Conservation (phyloP, 2,329 filamentous ascomycete genomes). For the Apiospora phragmitis region DNA sequence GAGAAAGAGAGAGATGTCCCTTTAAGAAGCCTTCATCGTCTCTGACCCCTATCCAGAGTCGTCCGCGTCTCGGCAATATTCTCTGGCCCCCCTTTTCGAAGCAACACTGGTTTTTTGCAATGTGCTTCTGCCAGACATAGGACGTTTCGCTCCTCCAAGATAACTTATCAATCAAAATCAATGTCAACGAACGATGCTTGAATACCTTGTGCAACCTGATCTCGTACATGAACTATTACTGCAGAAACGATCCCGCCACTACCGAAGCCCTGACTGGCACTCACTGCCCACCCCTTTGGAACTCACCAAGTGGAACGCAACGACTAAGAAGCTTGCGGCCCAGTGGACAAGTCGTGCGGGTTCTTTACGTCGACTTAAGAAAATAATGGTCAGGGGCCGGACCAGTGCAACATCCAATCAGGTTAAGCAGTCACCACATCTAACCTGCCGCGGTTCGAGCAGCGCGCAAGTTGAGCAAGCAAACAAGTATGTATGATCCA, state of each 20-base stretch:
- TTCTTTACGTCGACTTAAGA: not conserved
- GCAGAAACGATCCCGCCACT: slow-evolving; percentile 1
- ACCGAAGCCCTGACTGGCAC: not conserved
- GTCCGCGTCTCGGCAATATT: not conserved
- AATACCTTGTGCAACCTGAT: slow-evolving; percentile 6
- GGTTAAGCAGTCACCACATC: not conserved
- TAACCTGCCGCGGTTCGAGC: not conserved
- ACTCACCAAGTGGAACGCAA: slow-evolving; percentile 1
- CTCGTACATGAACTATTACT: slow-evolving; percentile 3
- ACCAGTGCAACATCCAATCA: not conserved
- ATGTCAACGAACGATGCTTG: slow-evolving; percentile 10
- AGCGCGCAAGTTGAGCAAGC: not conserved
- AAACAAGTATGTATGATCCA: not conserved
- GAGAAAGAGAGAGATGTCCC: not conserved
- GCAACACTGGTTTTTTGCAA: not conserved
- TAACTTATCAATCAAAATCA: not conserved
- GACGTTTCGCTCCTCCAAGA: slow-evolving; percentile 3
- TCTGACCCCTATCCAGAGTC: not conserved
- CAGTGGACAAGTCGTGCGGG: not conserved
- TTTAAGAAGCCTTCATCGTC: not conserved
- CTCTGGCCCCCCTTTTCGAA: not conserved
- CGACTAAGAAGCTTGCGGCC: slow-evolving; percentile 1
- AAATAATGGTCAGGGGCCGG: not conserved
- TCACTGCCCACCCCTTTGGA: not conserved
- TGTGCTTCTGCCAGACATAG: slow-evolving; percentile 10